These are phyloP conservation scores for Termitomyces titanicus DNA, from an alignment of 768 basidiomycete genomes.

Conservation along the genomic window DNA sequence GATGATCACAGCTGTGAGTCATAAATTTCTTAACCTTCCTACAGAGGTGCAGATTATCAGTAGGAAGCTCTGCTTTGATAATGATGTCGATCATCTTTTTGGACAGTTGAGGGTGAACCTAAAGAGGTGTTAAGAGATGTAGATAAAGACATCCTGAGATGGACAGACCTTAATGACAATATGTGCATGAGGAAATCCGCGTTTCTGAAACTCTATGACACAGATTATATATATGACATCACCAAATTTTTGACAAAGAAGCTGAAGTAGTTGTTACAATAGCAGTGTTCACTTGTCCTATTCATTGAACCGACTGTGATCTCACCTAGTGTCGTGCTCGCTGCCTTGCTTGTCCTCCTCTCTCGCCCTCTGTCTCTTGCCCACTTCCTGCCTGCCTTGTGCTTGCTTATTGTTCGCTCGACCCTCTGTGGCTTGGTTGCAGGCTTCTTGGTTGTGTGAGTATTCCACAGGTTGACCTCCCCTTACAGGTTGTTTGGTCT, in stretches of 20 bases:
- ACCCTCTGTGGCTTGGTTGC: no score
- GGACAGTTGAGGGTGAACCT: not conserved
- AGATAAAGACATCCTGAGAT: not conserved
- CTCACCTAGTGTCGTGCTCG: no score
- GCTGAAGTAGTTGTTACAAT: no score
- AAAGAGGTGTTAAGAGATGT: not conserved
- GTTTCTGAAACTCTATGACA: not conserved
- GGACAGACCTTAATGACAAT: slow-evolving; percentile 4
- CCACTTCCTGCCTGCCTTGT: no score
- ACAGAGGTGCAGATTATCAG: not conserved
- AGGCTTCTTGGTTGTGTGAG: no score
- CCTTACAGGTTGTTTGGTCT: no score
- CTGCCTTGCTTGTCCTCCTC: no score
- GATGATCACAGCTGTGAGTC: not conserved
- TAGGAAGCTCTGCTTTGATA: not conserved
- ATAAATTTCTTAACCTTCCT: slow-evolving; percentile 2
- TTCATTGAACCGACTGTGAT: no score
- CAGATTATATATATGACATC: not conserved
- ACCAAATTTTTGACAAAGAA: not conserved
- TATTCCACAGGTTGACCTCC: no score
- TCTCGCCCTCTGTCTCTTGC: no score
- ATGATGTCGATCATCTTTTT: not conserved
- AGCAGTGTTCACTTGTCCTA: no score
- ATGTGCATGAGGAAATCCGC: not conserved
- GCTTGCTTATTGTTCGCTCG: no score